Evolutionary conservation across 2,329 filamentous ascomycete genomes (phyloP), one percentile per base, ranked within the genome.

Genomic region (Gaeumannomyces tritici): DNA sequence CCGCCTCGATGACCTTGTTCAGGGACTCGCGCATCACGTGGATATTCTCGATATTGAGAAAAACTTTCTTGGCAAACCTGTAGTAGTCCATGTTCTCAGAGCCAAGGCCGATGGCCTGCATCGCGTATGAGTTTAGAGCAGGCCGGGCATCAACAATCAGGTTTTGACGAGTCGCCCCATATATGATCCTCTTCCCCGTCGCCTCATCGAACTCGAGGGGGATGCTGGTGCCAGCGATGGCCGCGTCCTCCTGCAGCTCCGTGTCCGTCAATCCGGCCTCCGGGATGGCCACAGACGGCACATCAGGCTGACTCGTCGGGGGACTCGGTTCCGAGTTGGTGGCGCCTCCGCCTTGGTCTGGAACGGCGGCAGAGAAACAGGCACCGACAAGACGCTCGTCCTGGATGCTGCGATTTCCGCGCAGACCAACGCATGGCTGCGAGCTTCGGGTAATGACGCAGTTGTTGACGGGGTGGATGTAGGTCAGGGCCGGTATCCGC

Each of bases 61-160:
- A 99, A 33, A 89, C 89, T 74, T 97, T 96, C 64, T 88, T 89
- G 21, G 92, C 91, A 70, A 93, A 93, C 65, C 89, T 91, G 77
- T 99, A 99, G 74, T 96, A 89, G 66, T 96, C 91, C 90, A 98
- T 97, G 70, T 97, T 96, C 75, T 99, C 95, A 0, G 93, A 96
- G 2, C 95, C 95, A 73, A 93, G 87, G 8, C 95, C 95, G 66
- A 93, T 87, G 4, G 93, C 90, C 73, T 97, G 93, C 83, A 97
- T 98, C 8, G 92, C 92, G 67, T 93, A 87, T 26, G 95, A 95
- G 73, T 99, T 99, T 68, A 99, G 88, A 4, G 89, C 95, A 21
- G 95, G 95, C 57, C 95, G 86, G 57, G 95, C 95, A 77, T 99
- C 95, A 57, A 99, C 92, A 67, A 99, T 99, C 64, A 98, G 78